Evolutionary conservation across 371 early-diverging fungal genomes (phyloP).

Genomic region (Phascolomyces articulosus): DNA sequence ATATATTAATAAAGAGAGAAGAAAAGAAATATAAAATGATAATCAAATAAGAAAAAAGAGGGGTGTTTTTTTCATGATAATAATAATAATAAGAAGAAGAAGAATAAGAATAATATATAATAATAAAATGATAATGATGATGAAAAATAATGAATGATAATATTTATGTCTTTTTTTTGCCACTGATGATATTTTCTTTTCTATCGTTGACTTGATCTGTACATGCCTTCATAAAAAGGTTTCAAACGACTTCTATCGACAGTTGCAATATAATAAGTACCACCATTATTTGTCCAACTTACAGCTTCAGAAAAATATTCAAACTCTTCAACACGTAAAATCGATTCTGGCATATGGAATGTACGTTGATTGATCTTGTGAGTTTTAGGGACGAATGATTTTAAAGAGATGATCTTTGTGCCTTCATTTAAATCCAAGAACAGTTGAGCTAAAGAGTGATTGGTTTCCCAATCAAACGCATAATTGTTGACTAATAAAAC

Average conservation of each 20-base stretch:
- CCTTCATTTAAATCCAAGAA: conserved; percentile 92
- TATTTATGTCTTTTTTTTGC: too few species aligned
- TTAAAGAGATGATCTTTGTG: conserved; percentile 82
- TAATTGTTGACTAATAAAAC: conserved; percentile 95
- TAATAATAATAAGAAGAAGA: too few species aligned
- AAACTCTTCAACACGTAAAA: conserved; percentile 75
- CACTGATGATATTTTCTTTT: too few species aligned
- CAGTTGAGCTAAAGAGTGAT: conserved; percentile 79
- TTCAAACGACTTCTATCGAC: conserved; percentile 74
- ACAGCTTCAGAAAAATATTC: conserved; percentile 85
- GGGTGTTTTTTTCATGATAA: too few species aligned
- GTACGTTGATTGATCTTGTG: conserved; percentile 80
- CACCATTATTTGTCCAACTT: conserved; percentile 92
- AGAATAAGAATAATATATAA: too few species aligned
- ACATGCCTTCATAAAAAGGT: conserved; percentile 59
- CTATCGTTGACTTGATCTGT: conserved; percentile 12
- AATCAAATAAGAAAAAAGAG: too few species aligned
- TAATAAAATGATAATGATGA: too few species aligned
- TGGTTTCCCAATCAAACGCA: conserved; percentile 84
- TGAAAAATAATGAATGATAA: too few species aligned
- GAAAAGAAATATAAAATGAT: too few species aligned
- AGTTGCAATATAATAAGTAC: conserved; percentile 85
- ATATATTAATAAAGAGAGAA: too few species aligned
- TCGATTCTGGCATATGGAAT: conserved; percentile 82
- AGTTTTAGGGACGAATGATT: conserved; percentile 81